phyloP scores from a whole-genome alignment of 139 green algal species.

The Bryopsis sp. region DNA sequence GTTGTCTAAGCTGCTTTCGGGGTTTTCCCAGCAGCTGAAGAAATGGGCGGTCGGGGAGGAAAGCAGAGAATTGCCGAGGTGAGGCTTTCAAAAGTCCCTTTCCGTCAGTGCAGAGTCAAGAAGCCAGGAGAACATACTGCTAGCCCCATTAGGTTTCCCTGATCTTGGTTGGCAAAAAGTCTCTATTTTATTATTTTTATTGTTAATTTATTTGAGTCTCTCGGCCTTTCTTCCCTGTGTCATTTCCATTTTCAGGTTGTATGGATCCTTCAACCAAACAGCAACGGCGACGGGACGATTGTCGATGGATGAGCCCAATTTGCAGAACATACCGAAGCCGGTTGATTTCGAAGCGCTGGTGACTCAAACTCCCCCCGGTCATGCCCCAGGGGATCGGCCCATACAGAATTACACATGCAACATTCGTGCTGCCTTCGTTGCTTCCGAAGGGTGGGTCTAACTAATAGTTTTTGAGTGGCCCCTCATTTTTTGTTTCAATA shows the following conservation, averaged over 20 bases:
- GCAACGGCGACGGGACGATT: conserved; percentile 63
- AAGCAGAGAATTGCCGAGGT: no score
- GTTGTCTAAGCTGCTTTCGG: conserved; percentile 44
- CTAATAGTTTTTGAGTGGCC: no score
- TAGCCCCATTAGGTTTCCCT: no score
- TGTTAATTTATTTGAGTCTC: no score
- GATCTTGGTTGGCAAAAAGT: no score
- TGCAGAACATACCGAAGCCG: conserved; percentile 56
- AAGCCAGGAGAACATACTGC: no score
- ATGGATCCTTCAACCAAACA: conserved; percentile 59
- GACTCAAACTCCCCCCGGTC: conserved; percentile 16
- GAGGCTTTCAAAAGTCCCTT: no score
- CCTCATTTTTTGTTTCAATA: no score
- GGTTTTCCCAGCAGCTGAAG: conserved; percentile 29
- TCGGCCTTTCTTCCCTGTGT: no score
- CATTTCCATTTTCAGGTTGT: no score
- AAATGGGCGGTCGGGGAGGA: conserved; percentile 1
- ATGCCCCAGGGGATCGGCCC: background rate
- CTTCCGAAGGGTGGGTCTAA: background rate
- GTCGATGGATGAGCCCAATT: conserved; percentile 66
- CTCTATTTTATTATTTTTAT: no score
- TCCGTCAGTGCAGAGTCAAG: no score
- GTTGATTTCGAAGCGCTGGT: conserved; percentile 24
- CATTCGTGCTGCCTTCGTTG: background rate
- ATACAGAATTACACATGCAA: background rate